A percentile compares a stretch with the other conserved stretches of the same genome.
Evolutionary conservation across 2,329 filamentous ascomycete genomes (phyloP).

Genomic region (Claviceps maximensis): DNA sequence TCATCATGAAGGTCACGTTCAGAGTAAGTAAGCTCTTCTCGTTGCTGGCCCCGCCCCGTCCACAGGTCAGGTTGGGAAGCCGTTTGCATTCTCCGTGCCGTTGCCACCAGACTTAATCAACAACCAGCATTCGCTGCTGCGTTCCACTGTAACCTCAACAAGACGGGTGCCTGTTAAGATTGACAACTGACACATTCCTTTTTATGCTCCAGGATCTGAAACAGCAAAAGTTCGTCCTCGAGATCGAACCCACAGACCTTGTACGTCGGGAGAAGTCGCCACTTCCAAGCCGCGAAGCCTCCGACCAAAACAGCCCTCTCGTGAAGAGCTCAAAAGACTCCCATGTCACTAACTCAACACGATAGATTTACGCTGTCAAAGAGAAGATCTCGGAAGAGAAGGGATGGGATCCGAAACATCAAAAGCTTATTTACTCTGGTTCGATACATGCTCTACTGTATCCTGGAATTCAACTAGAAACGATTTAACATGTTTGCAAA

Average conservation of each 20-base stretch:
- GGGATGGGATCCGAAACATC: conserved; percentile 78
- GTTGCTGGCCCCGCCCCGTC: not conserved
- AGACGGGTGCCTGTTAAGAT: not conserved
- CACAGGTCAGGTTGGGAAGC: not conserved
- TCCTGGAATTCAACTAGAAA: conserved; percentile 1
- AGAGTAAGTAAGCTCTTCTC: conserved; percentile 31
- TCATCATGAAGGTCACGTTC: conserved; percentile 57
- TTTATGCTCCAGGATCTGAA: conserved; percentile 64
- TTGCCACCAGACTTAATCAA: not conserved
- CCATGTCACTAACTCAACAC: conserved; percentile 5
- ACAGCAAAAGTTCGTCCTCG: conserved; percentile 95
- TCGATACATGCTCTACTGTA: conserved; percentile 18
- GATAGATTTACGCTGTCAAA: conserved; percentile 78
- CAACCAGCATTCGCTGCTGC: not conserved
- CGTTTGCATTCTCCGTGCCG: not conserved
- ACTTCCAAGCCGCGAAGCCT: conserved; percentile 9
- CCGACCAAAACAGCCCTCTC: conserved; percentile 3
- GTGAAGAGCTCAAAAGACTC: conserved; percentile 4
- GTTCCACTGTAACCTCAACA: not conserved
- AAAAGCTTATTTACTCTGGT: conserved; percentile 99
- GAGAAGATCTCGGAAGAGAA: conserved; percentile 85
- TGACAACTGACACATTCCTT: not conserved
- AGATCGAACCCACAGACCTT: conserved; percentile 83
- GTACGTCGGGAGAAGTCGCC: conserved; percentile 42
- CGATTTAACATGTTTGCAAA: conserved; percentile 26